A percentile compares a stretch with the other conserved stretches of the same genome.
These are phyloP conservation scores for Microbotryomycetes sp. DNA, from an alignment of 1,284 basidiomycete species.

Conservation along the genomic window DNA sequence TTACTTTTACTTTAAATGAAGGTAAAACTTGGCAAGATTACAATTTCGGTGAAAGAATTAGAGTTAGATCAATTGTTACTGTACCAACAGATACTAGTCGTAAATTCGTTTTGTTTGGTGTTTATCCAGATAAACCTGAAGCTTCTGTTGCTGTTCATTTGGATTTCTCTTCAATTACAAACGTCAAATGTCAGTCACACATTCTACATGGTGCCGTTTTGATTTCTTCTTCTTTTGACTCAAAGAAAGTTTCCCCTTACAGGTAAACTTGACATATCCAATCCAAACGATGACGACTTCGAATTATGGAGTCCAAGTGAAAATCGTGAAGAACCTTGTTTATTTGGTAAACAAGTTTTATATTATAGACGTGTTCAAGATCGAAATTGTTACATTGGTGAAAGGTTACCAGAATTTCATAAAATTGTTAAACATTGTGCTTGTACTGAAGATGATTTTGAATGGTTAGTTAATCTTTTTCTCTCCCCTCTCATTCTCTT, in stretches of 20 bases:
- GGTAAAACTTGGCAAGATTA: conserved; percentile 83
- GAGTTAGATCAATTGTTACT: conserved; percentile 73
- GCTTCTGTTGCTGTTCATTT: conserved; percentile 70
- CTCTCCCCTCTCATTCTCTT: not conserved
- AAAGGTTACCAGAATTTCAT: conserved; percentile 51
- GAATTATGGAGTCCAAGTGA: conserved; percentile 91
- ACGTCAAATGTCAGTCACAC: conserved; percentile 58
- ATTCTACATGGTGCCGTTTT: not conserved
- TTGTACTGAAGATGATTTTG: conserved; percentile 71
- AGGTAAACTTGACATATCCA: conserved; percentile 63
- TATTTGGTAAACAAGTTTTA: conserved; percentile 80
- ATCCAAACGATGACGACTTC: conserved; percentile 80
- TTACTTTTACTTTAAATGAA: conserved; percentile 83
- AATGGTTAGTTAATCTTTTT: conserved; percentile 60
- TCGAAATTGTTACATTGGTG: conserved; percentile 73
- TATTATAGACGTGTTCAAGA: conserved; percentile 81
- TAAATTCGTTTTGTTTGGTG: conserved; percentile 80
- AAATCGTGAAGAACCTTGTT: conserved; percentile 63
- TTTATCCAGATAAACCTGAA: conserved; percentile 50
- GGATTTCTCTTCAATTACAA: conserved; percentile 77
- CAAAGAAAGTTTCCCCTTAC: not conserved
- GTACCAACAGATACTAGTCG: conserved; percentile 86
- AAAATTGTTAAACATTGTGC: conserved; percentile 63
- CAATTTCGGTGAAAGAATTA: conserved; percentile 70
- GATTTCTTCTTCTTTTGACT: conserved; percentile 13